Evolutionary conservation across 2,329 filamentous ascomycete genomes (phyloP).

Genomic region (Apiospora malaysiana): DNA sequence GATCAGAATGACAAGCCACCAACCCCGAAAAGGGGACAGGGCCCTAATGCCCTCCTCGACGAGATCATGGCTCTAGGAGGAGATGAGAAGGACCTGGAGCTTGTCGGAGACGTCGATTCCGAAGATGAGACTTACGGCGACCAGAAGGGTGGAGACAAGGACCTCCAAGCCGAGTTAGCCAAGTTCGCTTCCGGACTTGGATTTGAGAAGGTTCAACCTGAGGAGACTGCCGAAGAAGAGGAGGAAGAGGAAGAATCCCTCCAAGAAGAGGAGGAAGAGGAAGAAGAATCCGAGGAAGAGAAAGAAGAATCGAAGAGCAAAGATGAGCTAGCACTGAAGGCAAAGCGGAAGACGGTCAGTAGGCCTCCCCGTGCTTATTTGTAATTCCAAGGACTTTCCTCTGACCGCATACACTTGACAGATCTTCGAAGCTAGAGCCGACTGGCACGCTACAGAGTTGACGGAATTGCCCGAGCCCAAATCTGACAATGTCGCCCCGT

Average conservation of each 20-base stretch:
- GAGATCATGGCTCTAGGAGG: conserved; percentile 71
- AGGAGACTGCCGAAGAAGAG: conserved; percentile 45
- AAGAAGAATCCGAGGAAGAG: conserved; percentile 38
- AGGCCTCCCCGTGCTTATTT: conserved; percentile 34
- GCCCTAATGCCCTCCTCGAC: conserved; percentile 53
- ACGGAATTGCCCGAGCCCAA: conserved; percentile 49
- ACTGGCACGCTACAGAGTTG: conserved; percentile 59
- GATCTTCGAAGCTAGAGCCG: conserved; percentile 63
- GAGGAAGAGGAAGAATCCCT: conserved; percentile 42
- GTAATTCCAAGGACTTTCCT: conserved; percentile 14
- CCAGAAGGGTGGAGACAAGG: conserved; percentile 48
- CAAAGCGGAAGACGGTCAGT: conserved; percentile 50
- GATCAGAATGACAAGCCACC: conserved; percentile 14
- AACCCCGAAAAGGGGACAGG: conserved; percentile 25
- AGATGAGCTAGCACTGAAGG: conserved; percentile 40
- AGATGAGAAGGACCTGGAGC: conserved; percentile 67
- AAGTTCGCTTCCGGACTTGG: conserved; percentile 58
- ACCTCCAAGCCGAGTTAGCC: conserved; percentile 59
- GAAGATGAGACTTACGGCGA: conserved; percentile 51
- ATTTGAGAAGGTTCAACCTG: conserved; percentile 50
- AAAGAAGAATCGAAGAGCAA: conserved; percentile 43
- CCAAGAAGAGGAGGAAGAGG: conserved; percentile 43
- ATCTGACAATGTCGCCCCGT: conserved; percentile 52
- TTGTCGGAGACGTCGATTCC: conserved; percentile 62
- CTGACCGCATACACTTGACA: conserved; percentile 35